Percentiles rank a stretch among this genome's conserved stretches.
These are phyloP conservation scores for Planoprotostelium fungivorum DNA, from an alignment of 78 protist species.

Conservation along the genomic window DNA sequence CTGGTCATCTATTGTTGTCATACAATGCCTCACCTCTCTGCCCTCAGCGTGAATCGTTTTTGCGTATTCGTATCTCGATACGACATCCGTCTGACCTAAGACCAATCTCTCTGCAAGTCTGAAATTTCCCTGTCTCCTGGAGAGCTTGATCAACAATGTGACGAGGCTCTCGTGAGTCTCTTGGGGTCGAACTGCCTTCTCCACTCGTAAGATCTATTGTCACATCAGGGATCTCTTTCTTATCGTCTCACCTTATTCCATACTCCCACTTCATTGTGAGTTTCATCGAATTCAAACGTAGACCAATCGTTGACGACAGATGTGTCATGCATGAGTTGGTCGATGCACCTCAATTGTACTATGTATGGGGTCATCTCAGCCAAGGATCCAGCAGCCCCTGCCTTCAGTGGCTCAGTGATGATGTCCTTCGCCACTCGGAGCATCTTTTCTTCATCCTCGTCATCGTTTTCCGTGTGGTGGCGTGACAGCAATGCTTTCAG, in stretches of 20 bases:
- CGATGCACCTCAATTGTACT: not conserved
- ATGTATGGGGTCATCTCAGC: not conserved
- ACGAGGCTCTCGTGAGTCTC: not conserved
- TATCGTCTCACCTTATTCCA: not conserved
- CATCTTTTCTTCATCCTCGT: not conserved
- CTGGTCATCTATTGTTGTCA: no score
- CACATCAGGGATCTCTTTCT: not conserved
- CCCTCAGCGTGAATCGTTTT: not conserved
- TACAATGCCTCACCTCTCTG: not conserved
- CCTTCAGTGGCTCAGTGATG: not conserved
- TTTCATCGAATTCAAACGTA: not conserved
- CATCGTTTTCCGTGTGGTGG: not conserved
- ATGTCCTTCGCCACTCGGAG: not conserved
- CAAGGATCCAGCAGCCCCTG: not conserved
- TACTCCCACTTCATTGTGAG: not conserved
- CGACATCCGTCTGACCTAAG: not conserved
- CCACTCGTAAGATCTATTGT: not conserved
- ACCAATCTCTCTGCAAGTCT: not conserved
- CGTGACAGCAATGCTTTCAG: not conserved
- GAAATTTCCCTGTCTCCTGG: not conserved
- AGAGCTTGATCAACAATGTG: not conserved
- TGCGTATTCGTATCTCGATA: not conserved
- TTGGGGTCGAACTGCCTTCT: not conserved
- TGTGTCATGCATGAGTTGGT: not conserved
- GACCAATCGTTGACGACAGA: not conserved